A percentile compares a stretch with the other conserved stretches of the same genome.
phyloP scores from a whole-genome alignment of 805 yeast species.

The Komagataella ulmi region DNA sequence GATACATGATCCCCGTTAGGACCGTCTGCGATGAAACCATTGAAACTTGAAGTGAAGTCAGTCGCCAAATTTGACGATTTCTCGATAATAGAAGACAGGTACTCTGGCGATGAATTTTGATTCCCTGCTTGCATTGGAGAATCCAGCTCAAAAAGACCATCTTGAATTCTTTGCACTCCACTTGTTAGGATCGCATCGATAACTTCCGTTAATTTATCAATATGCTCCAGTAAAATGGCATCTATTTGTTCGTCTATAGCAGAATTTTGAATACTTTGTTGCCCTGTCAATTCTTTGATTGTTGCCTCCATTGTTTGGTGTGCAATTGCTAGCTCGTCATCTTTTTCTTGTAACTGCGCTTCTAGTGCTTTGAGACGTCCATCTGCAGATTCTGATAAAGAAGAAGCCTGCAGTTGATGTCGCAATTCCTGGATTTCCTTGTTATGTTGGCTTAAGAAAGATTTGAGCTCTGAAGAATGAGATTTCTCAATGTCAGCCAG shows the following conservation, averaged over 20 bases:
- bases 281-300: slow-evolving; percentile 39
- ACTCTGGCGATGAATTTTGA: slow-evolving; percentile 60
- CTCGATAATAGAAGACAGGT: slow-evolving; percentile 55
- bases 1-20: slow-evolving; percentile 48
- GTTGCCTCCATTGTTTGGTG: slow-evolving; percentile 74
- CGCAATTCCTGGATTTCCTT: slow-evolving; percentile 44
- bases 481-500: slow-evolving; percentile 46
- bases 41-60: slow-evolving; percentile 69
- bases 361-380: slow-evolving; percentile 20
- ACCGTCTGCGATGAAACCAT: slow-evolving; percentile 66
- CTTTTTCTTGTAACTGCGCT: slow-evolving; percentile 45
- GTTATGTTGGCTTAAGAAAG: slow-evolving; percentile 49
- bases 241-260: slow-evolving; percentile 50
- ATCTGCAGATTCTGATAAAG: slow-evolving; percentile 8
- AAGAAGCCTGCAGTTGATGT: slow-evolving; percentile 15
- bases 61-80: slow-evolving; percentile 59
- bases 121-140: slow-evolving; percentile 80
- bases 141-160: slow-evolving; percentile 51
- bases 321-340: slow-evolving; percentile 65
- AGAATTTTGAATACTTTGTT: slow-evolving; percentile 31
- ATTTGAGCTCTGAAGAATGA: slow-evolving; percentile 49
- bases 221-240: slow-evolving; percentile 30
- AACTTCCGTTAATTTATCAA: slow-evolving; percentile 32
- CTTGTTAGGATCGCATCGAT: slow-evolving; percentile 62
- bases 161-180: slow-evolving; percentile 64